Percentiles rank a stretch among this genome's conserved stretches.
Conservation (phyloP, 2,329 filamentous ascomycete genomes). For the Pseudogymnoascus sp. region DNA sequence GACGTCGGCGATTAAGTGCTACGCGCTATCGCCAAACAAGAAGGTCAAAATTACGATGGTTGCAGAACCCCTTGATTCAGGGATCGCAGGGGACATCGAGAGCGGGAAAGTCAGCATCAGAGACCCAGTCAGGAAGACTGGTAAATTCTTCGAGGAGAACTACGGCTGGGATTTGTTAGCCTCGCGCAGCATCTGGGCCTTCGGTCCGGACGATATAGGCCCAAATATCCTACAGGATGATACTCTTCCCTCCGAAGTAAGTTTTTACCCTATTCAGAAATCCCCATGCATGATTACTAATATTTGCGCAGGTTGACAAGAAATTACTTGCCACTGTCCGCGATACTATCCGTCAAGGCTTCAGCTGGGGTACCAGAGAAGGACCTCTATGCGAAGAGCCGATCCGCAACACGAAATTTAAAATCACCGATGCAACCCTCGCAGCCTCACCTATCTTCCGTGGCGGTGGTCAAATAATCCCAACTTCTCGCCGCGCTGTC, state of each 20-base stretch:
- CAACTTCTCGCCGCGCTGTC: constrained; percentile 82
- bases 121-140: constrained; percentile 84
- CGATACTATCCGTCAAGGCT: constrained; percentile 90
- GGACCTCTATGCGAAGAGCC: constrained; percentile 97
- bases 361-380: constrained; percentile 92
- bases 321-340: constrained; percentile 78
- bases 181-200: constrained; percentile 94
- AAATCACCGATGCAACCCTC: constrained; percentile 81
- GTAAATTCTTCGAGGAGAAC: constrained; percentile 93
- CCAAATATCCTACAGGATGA: constrained; percentile 97
- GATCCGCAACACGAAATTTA: constrained; percentile 97
- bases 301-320: constrained; percentile 63
- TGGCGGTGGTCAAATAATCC: constrained; percentile 94
- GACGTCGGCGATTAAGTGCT: constrained; percentile 95
- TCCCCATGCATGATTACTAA: neutral
- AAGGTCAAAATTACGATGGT: constrained; percentile 99
- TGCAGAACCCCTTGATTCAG: constrained; percentile 88
- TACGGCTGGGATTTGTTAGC: constrained; percentile 96
- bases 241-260: constrained; percentile 77
- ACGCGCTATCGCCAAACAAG: constrained; percentile 95
- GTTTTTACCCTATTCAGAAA: constrained; percentile 22
- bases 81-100: constrained; percentile 92
- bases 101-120: constrained; percentile 81
- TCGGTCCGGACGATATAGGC: constrained; percentile 88
- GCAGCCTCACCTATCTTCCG: constrained; percentile 88